Percentiles rank a stretch among this genome's conserved stretches.
phyloP scores from a whole-genome alignment of 352 stramenopile genomes.

The Pilasporangium apinafurcum region DNA sequence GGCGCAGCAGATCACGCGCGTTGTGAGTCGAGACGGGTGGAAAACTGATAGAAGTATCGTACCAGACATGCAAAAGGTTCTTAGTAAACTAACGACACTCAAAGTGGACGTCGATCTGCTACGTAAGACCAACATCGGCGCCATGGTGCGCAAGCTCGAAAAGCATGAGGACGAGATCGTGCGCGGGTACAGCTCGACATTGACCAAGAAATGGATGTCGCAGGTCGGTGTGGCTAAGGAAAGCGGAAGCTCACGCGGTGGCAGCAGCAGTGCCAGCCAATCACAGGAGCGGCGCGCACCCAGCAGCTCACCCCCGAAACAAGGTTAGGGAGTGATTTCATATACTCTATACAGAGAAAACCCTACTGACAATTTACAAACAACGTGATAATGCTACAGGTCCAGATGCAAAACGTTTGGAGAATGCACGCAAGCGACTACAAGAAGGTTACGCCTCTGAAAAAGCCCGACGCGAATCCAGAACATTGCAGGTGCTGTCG shows the following conservation, averaged over 20 bases:
- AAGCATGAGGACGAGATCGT: constrained; percentile 83
- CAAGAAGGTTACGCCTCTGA: constrained; percentile 71
- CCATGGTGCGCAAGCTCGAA: constrained; percentile 78
- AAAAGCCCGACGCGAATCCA: constrained; percentile 59
- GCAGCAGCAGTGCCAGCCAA: constrained; percentile 1
- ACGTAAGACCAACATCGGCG: constrained; percentile 71
- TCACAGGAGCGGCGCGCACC: background rate
- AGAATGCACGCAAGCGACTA: constrained; percentile 65
- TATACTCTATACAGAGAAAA: background rate
- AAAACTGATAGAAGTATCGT: constrained; percentile 47
- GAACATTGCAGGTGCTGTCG: constrained; percentile 69
- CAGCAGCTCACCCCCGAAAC: background rate
- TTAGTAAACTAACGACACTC: constrained; percentile 70
- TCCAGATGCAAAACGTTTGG: constrained; percentile 39
- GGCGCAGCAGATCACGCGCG: constrained; percentile 60
- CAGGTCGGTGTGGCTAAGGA: constrained; percentile 47
- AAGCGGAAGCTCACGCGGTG: background rate
- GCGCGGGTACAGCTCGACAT: constrained; percentile 66
- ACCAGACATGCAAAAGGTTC: constrained; percentile 54
- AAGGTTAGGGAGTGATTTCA: background rate
- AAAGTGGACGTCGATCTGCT: constrained; percentile 73
- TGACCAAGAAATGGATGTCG: constrained; percentile 81
- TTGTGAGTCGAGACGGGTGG: constrained; percentile 63
- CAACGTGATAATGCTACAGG: constrained; percentile 6
- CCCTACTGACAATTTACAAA: too few relatives aligned